Percentiles rank a stretch among this genome's conserved stretches.
These are phyloP conservation scores for Fusarium austroafricanum DNA, from an alignment of 2,329 filamentous ascomycete species.

Conservation along the genomic window DNA sequence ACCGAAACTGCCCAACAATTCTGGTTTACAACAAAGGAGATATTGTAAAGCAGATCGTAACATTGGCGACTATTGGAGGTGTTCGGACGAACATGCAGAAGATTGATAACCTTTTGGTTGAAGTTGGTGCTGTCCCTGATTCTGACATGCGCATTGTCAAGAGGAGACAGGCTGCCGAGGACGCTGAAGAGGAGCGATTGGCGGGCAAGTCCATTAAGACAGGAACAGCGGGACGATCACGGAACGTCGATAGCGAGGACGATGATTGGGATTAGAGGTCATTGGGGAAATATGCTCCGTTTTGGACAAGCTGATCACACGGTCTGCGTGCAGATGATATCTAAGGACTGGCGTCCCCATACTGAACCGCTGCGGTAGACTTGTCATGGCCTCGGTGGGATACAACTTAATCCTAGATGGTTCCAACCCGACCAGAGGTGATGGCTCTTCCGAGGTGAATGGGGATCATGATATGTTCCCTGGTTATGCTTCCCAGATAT, in stretches of 20 bases:
- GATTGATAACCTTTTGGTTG: constrained; percentile 83
- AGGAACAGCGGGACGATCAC: constrained; percentile 60
- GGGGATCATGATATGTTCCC: neutral
- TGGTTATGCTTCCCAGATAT: neutral
- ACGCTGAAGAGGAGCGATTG: constrained; percentile 68
- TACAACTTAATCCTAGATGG: neutral
- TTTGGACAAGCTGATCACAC: neutral
- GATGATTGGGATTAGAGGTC: constrained; percentile 70
- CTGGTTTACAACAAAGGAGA: constrained; percentile 92
- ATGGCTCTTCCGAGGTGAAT: neutral
- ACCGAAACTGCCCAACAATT: constrained; percentile 93
- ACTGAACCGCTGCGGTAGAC: neutral
- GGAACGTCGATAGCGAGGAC: constrained; percentile 63
- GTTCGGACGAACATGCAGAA: constrained; percentile 76
- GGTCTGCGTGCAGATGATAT: neutral
- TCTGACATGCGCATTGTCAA: constrained; percentile 82
- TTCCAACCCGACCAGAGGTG: neutral
- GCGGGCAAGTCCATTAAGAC: constrained; percentile 62
- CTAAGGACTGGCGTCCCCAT: neutral
- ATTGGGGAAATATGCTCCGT: neutral
- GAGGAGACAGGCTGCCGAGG: constrained; percentile 68
- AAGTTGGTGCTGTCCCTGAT: constrained; percentile 81
- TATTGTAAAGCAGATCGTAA: constrained; percentile 93
- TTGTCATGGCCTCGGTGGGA: neutral
- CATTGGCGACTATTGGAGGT: constrained; percentile 81